Percentiles rank a stretch among this genome's conserved stretches.
phyloP scores from a whole-genome alignment of 2,329 filamentous ascomycete genomes.

The Alternaria panax region DNA sequence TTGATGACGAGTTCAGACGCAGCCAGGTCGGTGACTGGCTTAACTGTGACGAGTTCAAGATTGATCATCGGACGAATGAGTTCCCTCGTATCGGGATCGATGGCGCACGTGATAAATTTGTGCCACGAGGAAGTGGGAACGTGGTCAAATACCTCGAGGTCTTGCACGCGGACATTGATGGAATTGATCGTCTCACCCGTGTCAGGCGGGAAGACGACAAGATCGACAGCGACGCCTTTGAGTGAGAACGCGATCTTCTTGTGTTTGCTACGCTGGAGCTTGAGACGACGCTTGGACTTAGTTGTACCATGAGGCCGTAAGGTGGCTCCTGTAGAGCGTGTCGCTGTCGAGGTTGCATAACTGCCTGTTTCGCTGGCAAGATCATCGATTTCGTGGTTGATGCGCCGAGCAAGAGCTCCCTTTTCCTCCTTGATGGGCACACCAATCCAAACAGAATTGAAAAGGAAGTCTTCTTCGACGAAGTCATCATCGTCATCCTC shows the following conservation, averaged over 20 bases:
- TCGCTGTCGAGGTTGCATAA: slow-evolving; percentile 70
- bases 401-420: slow-evolving; percentile 78
- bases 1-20: slow-evolving; percentile 89
- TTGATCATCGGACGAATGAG: slow-evolving; percentile 89
- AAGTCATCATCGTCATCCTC: slow-evolving; percentile 65
- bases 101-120: slow-evolving; percentile 94
- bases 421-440: slow-evolving; percentile 88
- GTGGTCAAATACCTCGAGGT: slow-evolving; percentile 92
- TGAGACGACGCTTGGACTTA: slow-evolving; percentile 64
- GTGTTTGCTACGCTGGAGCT: slow-evolving; percentile 81
- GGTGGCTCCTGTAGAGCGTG: slow-evolving; percentile 45
- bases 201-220: slow-evolving; percentile 79
- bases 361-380: slow-evolving; percentile 88
- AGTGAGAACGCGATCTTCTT: slow-evolving; percentile 98
- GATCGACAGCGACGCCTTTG: slow-evolving; percentile 80
- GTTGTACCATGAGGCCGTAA: slow-evolving; percentile 53
- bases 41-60: slow-evolving; percentile 85
- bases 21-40: slow-evolving; percentile 80
- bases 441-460: slow-evolving; percentile 98
- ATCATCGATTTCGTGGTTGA: slow-evolving; percentile 89
- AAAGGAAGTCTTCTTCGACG: slow-evolving; percentile 93
- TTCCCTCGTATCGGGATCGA: slow-evolving; percentile 85
- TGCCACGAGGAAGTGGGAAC: slow-evolving; percentile 96
- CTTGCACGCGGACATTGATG: slow-evolving; percentile 79
- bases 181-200: slow-evolving; percentile 86